Conservation (phyloP, 2,329 filamentous ascomycete species). For the Neonectria coccinea region DNA sequence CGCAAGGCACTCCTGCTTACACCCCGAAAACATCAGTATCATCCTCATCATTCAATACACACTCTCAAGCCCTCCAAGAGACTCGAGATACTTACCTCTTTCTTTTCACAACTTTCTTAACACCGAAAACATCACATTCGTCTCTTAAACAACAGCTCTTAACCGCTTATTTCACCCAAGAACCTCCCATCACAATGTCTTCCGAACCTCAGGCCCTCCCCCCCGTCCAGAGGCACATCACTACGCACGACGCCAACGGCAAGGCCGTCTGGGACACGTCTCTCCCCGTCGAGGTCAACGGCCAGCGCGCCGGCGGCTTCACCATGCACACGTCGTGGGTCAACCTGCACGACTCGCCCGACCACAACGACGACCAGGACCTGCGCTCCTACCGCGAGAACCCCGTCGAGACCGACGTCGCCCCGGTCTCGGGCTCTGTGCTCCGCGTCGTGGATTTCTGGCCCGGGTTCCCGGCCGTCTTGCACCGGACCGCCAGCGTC, state of each 20-base stretch:
- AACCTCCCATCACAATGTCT: slow-evolving; percentile 23
- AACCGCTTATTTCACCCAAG: neutral
- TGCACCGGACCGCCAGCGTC: slow-evolving; percentile 42
- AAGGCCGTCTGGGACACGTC: slow-evolving; percentile 36
- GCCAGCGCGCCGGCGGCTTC: slow-evolving; percentile 35
- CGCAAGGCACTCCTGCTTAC: neutral
- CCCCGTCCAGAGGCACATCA: slow-evolving; percentile 37
- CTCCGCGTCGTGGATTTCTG: slow-evolving; percentile 41
- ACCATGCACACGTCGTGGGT: slow-evolving; percentile 36
- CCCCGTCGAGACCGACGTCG: slow-evolving; percentile 33
- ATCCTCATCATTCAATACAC: neutral
- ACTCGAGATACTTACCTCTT: neutral
- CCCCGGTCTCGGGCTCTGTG: slow-evolving; percentile 34
- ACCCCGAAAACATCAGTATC: neutral
- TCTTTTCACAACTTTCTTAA: neutral
- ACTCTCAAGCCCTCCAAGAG: neutral
- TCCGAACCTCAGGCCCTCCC: slow-evolving; percentile 32
- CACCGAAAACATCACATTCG: neutral
- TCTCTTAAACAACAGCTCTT: neutral
- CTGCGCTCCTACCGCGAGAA: slow-evolving; percentile 35
- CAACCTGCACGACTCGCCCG: slow-evolving; percentile 31
- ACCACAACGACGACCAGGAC: slow-evolving; percentile 32
- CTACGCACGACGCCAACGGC: slow-evolving; percentile 35
- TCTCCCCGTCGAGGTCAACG: slow-evolving; percentile 30
- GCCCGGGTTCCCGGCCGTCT: slow-evolving; percentile 34